Conservation (phyloP, 2,329 filamentous ascomycete genomes). For the Hymenoscyphus fructigenus region DNA sequence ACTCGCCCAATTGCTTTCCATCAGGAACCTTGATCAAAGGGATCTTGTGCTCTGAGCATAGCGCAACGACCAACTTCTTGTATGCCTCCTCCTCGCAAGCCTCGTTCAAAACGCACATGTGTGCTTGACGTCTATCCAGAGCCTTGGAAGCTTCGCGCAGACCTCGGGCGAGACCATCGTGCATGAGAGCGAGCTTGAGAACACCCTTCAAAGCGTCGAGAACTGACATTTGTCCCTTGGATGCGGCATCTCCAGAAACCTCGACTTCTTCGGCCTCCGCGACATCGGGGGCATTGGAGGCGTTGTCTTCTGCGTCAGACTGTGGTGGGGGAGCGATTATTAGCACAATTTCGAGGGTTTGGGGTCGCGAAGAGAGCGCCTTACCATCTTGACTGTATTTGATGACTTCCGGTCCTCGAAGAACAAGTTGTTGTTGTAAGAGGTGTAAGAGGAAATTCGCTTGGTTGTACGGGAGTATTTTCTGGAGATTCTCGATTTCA, state of each 20-base stretch:
- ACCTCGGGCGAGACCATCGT: constrained; percentile 98
- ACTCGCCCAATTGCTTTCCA: constrained; percentile 99
- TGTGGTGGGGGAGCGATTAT: constrained; percentile 39
- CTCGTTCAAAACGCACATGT: constrained; percentile 99
- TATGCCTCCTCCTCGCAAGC: constrained; percentile 99
- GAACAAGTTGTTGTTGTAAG: constrained; percentile 25
- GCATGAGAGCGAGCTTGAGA: constrained; percentile 97
- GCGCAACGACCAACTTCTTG: constrained; percentile 99
- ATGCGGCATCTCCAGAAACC: constrained; percentile 84
- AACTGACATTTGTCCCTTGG: constrained; percentile 93
- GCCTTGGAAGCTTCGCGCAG: constrained; percentile 98
- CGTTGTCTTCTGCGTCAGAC: constrained; percentile 98
- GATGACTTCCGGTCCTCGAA: constrained; percentile 37
- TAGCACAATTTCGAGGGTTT: constrained; percentile 9
- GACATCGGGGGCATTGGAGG: constrained; percentile 79
- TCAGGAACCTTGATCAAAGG: constrained; percentile 99
- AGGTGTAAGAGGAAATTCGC: constrained; percentile 15
- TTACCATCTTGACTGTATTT: constrained; percentile 31
- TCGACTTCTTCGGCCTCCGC: constrained; percentile 87
- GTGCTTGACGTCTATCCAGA: constrained; percentile 95
- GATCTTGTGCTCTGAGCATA: constrained; percentile 99
- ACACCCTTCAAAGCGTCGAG: constrained; percentile 98
- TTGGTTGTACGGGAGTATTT: constrained; percentile 6
- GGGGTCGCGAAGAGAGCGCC: neutral
- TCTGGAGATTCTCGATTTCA: constrained; percentile 12